These are phyloP conservation scores for Nannochloropsis salina DNA, from an alignment of 108 stramenopile genomes.

Conservation along the genomic window DNA sequence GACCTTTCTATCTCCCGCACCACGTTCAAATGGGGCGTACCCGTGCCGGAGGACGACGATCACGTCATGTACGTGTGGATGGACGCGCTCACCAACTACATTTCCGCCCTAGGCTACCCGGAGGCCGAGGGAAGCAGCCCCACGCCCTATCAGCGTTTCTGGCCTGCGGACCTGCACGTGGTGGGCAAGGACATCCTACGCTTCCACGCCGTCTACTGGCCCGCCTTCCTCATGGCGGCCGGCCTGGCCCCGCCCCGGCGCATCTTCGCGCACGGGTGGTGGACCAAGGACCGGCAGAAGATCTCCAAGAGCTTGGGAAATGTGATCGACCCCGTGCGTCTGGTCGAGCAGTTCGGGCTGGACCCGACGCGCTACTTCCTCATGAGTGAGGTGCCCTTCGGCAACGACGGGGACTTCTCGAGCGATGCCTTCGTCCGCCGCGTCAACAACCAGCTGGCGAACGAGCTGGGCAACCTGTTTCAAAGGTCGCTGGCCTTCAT, in stretches of 20 bases:
- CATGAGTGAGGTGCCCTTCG: constrained; percentile 79
- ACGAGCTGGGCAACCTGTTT: constrained; percentile 86
- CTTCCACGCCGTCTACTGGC: constrained; percentile 98
- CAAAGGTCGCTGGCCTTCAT: constrained; percentile 77
- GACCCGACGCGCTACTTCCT: constrained; percentile 84
- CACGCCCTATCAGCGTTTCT: constrained; percentile 31
- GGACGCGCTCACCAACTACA: constrained; percentile 92
- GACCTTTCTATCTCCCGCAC: constrained; percentile 86
- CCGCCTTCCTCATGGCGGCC: constrained; percentile 72
- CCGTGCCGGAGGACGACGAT: constrained; percentile 74
- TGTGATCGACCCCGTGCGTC: constrained; percentile 82
- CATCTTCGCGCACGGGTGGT: constrained; percentile 96
- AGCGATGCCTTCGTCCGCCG: constrained; percentile 70
- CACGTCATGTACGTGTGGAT: constrained; percentile 98
- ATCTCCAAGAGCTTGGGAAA: constrained; percentile 68
- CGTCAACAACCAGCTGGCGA: constrained; percentile 76
- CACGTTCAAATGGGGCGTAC: constrained; percentile 85
- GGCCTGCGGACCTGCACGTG: constrained; percentile 82
- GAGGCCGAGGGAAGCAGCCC: constrained; percentile 46
- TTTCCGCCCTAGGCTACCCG: constrained; percentile 83
- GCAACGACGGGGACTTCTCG: constrained; percentile 84
- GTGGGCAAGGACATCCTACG: constrained; percentile 97
- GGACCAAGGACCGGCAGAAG: constrained; percentile 93
- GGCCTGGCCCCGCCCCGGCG: constrained; percentile 77
- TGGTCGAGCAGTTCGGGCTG: constrained; percentile 77